Percentiles rank a stretch among this genome's conserved stretches.
These are phyloP conservation scores for Capronia americana DNA, from an alignment of 2,329 filamentous ascomycete species.

Conservation along the genomic window DNA sequence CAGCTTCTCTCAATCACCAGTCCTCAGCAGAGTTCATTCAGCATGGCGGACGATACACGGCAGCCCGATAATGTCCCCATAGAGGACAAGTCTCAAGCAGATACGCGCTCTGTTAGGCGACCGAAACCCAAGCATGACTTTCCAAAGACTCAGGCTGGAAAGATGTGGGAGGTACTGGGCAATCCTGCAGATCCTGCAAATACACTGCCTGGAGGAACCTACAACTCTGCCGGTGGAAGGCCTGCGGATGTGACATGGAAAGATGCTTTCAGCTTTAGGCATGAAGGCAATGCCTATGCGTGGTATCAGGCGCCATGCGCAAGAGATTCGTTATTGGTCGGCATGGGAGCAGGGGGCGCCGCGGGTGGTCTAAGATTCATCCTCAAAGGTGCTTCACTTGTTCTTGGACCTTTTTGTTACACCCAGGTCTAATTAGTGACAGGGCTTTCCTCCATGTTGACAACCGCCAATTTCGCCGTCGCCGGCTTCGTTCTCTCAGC, in stretches of 20 bases:
- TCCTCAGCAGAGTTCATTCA: conserved; percentile 18
- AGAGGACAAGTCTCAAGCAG: conserved; percentile 24
- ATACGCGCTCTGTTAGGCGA: conserved; percentile 21
- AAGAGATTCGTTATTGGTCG: conserved; percentile 79
- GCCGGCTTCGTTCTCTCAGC: conserved; percentile 74
- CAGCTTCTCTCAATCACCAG: not conserved
- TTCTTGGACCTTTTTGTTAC: conserved; percentile 21
- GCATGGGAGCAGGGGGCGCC: conserved; percentile 79
- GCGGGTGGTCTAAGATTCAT: conserved; percentile 77
- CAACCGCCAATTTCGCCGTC: conserved; percentile 79
- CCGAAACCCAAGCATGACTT: conserved; percentile 50
- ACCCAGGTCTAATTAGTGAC: conserved; percentile 18
- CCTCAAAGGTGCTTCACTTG: conserved; percentile 67
- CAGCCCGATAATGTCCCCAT: conserved; percentile 35
- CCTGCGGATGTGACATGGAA: conserved; percentile 51
- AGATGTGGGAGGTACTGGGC: conserved; percentile 56
- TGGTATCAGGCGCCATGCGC: conserved; percentile 84
- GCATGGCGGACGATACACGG: conserved; percentile 51
- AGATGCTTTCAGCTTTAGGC: conserved; percentile 59
- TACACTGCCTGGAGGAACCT: conserved; percentile 61
- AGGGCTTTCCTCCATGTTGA: conserved; percentile 25
- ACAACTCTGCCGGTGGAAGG: conserved; percentile 66
- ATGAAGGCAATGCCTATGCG: conserved; percentile 70
- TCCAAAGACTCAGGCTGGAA: conserved; percentile 54
- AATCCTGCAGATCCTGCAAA: conserved; percentile 59